These are phyloP conservation scores for Jatropha podagrica DNA, from an alignment of 441 rosid genomes.

Conservation along the genomic window DNA sequence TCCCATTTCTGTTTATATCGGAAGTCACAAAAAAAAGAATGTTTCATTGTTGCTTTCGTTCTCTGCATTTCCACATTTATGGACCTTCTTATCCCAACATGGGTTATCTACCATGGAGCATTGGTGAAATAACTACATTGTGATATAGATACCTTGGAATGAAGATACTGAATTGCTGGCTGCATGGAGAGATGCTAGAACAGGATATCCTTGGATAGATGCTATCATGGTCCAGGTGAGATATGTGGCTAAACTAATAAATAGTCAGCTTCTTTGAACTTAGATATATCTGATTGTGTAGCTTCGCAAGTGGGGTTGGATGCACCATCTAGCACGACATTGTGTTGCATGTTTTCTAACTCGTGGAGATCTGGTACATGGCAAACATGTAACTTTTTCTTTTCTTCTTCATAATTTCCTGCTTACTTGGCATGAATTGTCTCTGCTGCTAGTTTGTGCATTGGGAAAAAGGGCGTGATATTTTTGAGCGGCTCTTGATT, in stretches of 20 bases:
- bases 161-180: conserved; percentile 63
- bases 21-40: background rate
- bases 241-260: conserved; percentile 18
- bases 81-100: background rate
- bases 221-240: conserved; percentile 97
- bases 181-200: conserved; percentile 93
- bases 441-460: conserved; percentile 76
- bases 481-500: conserved; percentile 86
- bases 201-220: conserved; percentile 99
- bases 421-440: conserved; percentile 25
- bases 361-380: conserved; percentile 88
- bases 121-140: conserved; percentile 14
- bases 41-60: background rate
- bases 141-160: conserved; percentile 81
- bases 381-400: conserved; percentile 8
- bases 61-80: background rate
- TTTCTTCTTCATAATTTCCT: conserved; percentile 4
- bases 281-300: conserved; percentile 30
- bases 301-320: conserved; percentile 98
- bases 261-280: conserved; percentile 7
- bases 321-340: conserved; percentile 95
- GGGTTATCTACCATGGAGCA: background rate
- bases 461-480: conserved; percentile 98
- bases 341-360: conserved; percentile 93
- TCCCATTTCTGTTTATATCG: background rate